Evolutionary conservation across 208 protist genomes (phyloP), one percentile per base, ranked within the genome.

Genomic region (Leishmania martiniquensis): DNA sequence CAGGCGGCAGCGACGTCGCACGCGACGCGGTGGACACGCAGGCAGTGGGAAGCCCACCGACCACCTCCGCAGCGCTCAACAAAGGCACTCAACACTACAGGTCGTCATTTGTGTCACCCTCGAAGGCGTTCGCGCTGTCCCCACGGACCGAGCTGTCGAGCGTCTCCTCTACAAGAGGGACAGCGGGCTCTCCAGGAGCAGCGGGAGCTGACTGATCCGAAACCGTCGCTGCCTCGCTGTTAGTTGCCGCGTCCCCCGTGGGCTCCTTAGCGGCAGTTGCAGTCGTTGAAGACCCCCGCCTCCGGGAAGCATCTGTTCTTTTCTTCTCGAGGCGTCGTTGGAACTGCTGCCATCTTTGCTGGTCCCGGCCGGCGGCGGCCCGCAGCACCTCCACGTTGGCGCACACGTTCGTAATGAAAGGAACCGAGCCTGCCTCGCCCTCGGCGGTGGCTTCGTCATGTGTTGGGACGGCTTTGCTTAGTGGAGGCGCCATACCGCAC

Each of bases 401-500:
- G 78, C 85, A 89, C 37, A 87, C 52, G 59, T 82, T 83, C 20
- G 80, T 77, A 44, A 83, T 77, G 37, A 55, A 55, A 17, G 72
- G 69, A 49, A 67, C 75, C 1, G 75, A 81, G 44, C 59, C 59
- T 37, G 76, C 70, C 37, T 80, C 78, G 37, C 76, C 75, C n/a
- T 49, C 55, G 39, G 80, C 85, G 5, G 81, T 39, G 9, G 49
- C 32, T 44, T 73, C 73, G 47, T 68, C 75, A 45, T 44, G 5
- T 13, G 59, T 52, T 9, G 62, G 17, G 20, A 39, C 9, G 9
- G 68, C 29, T 32, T 6, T 57, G 32, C 32, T 52, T 22, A 47
- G 29, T 37, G 65, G 47, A 37, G 77, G 68, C 72, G 66, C 55
- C 60, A 90, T 76, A n/a, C 89, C 92, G 65, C 92, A 96, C 17